These are phyloP conservation scores for Penicillium salamii DNA, from an alignment of 495 filamentous ascomycete species.

Conservation along the genomic window DNA sequence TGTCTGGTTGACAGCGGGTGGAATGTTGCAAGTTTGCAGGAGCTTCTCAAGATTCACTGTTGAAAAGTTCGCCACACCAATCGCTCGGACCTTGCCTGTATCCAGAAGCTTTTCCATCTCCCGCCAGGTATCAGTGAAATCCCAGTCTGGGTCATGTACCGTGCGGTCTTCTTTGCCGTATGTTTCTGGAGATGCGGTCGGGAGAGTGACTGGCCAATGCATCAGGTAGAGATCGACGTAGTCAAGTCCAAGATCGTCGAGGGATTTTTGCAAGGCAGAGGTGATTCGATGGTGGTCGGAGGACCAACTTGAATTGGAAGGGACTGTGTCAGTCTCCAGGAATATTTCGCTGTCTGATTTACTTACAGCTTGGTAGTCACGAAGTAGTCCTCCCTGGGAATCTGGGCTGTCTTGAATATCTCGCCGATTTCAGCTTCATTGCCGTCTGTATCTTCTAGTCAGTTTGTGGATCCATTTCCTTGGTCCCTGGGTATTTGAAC, in stretches of 20 bases:
- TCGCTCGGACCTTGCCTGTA: constrained; percentile 53
- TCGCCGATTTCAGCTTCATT: constrained; percentile 48
- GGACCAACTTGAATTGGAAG: constrained; percentile 16
- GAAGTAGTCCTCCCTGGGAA: constrained; percentile 54
- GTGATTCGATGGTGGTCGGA: constrained; percentile 45
- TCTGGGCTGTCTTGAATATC: constrained; percentile 47
- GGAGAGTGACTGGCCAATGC: constrained; percentile 66
- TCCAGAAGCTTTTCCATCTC: constrained; percentile 58
- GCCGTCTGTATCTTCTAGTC: constrained; percentile 29
- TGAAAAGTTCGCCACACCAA: constrained; percentile 57
- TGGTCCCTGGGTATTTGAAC: neutral
- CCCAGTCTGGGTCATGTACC: constrained; percentile 37
- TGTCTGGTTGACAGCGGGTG: constrained; percentile 61
- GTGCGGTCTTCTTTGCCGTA: constrained; percentile 41
- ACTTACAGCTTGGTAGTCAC: constrained; percentile 62
- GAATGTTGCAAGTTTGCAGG: constrained; percentile 46
- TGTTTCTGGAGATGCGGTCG: constrained; percentile 22
- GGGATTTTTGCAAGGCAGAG: constrained; percentile 54
- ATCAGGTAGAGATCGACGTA: constrained; percentile 69
- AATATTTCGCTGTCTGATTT: too few species aligned
- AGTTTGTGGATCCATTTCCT: neutral
- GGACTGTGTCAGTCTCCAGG: constrained; percentile 28
- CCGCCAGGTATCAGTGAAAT: constrained; percentile 40
- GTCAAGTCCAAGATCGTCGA: constrained; percentile 54
- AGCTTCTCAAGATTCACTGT: constrained; percentile 41